phyloP scores from a whole-genome alignment of 495 filamentous ascomycete genomes.

The Trichoderma erinaceum region DNA sequence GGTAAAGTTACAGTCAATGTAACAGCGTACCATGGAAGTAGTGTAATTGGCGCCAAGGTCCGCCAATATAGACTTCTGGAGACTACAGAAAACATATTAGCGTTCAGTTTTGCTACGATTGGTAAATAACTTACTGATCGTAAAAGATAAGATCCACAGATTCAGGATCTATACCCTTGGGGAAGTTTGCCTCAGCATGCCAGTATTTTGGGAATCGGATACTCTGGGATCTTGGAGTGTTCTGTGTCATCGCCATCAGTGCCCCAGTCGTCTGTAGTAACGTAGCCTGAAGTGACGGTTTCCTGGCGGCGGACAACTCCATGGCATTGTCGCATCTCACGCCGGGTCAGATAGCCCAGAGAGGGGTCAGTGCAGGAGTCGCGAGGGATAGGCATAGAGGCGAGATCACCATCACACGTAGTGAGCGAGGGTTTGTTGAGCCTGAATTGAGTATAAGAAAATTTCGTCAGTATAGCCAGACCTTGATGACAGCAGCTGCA shows the following conservation, averaged over 20 bases:
- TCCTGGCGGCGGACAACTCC: constrained; percentile 37
- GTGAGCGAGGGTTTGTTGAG: constrained; percentile 37
- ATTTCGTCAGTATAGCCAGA: background rate
- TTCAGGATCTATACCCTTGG: constrained; percentile 39
- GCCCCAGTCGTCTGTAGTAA: constrained; percentile 39
- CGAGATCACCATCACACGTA: constrained; percentile 31
- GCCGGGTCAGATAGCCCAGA: constrained; percentile 20
- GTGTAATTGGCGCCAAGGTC: constrained; percentile 36
- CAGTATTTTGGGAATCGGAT: constrained; percentile 64
- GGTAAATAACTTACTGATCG: constrained; percentile 57
- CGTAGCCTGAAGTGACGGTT: constrained; percentile 33
- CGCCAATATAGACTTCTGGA: constrained; percentile 30
- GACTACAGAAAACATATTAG: constrained; percentile 15
- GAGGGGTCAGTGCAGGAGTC: constrained; percentile 41
- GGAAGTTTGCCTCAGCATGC: constrained; percentile 48
- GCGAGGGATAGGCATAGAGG: constrained; percentile 27
- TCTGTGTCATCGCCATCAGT: constrained; percentile 31
- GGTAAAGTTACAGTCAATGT: constrained; percentile 37
- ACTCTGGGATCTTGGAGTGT: constrained; percentile 51
- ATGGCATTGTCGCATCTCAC: constrained; percentile 20
- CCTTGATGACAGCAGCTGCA: background rate
- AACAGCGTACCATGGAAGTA: constrained; percentile 33
- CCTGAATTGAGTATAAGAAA: constrained; percentile 13
- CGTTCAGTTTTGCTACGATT: constrained; percentile 13
- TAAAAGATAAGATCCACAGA: constrained; percentile 71